These are phyloP conservation scores for Trichosanthes cucumerina DNA, from an alignment of 306 rosid genomes.

Conservation along the genomic window DNA sequence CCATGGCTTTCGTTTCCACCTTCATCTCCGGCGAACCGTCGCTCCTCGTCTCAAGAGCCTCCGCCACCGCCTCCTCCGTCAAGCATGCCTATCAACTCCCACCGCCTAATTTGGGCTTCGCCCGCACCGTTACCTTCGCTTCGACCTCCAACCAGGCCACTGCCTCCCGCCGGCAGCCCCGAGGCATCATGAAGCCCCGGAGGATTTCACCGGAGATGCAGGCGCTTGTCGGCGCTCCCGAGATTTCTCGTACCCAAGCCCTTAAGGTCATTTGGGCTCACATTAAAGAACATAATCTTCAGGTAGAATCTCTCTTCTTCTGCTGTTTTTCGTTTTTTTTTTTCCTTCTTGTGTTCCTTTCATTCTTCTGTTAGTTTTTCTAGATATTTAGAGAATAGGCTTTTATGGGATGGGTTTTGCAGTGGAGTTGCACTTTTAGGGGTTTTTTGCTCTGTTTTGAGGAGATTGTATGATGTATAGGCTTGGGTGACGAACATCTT, in stretches of 20 bases:
- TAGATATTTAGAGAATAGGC: background rate
- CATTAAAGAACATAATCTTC: slow-evolving; percentile 88
- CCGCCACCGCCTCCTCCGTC: slow-evolving; percentile 8
- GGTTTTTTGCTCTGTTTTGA: background rate
- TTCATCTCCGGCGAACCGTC: slow-evolving; percentile 33
- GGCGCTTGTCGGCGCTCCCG: slow-evolving; percentile 62
- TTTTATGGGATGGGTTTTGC: background rate
- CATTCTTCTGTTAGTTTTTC: background rate
- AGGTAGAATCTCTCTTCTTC: slow-evolving; percentile 31
- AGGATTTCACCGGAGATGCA: slow-evolving; percentile 82
- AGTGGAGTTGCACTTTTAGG: background rate
- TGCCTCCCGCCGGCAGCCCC: slow-evolving; percentile 29
- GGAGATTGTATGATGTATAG: background rate
- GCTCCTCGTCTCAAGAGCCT: background rate
- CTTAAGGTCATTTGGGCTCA: slow-evolving; percentile 89
- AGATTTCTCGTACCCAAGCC: slow-evolving; percentile 85
- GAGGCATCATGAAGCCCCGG: slow-evolving; percentile 82
- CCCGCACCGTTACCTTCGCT: slow-evolving; percentile 34
- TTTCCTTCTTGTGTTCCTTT: background rate
- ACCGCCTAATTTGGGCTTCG: slow-evolving; percentile 23
- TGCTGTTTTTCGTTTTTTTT: background rate
- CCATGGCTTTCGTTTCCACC: slow-evolving; percentile 42
- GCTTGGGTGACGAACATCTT: background rate
- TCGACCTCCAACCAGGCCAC: slow-evolving; percentile 48
- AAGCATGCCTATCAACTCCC: slow-evolving; percentile 5